These are phyloP conservation scores for Irpex sp. DNA, from an alignment of 1,284 basidiomycete genomes.

Conservation along the genomic window DNA sequence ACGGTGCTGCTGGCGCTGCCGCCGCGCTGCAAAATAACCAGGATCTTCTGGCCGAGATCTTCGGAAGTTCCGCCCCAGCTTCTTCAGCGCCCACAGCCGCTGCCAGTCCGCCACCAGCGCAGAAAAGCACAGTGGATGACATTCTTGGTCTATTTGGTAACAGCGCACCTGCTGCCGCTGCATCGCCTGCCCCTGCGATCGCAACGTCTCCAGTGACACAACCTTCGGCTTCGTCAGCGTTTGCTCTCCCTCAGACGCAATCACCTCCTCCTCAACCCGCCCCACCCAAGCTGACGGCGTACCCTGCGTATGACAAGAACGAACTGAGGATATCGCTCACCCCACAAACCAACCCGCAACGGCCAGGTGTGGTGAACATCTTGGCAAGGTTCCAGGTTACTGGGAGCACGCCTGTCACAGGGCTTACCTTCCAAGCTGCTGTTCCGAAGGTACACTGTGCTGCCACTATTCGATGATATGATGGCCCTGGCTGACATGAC, in stretches of 20 bases:
- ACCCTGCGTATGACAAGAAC: conserved; percentile 91
- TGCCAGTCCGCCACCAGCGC: conserved; percentile 40
- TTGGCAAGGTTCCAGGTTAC: conserved; percentile 82
- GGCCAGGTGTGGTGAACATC: conserved; percentile 88
- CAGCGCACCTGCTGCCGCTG: conserved; percentile 23
- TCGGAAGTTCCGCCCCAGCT: conserved; percentile 58
- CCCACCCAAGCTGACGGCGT: conserved; percentile 59
- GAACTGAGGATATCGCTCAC: conserved; percentile 88
- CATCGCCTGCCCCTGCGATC: conserved; percentile 18
- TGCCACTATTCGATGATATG: conserved; percentile 11
- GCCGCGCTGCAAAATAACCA: conserved; percentile 69
- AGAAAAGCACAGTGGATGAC: conserved; percentile 75
- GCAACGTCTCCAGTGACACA: conserved; percentile 20
- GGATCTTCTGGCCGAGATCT: conserved; percentile 92
- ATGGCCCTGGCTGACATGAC: conserved; percentile 2
- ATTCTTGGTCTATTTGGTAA: conserved; percentile 88
- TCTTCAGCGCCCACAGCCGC: conserved; percentile 32
- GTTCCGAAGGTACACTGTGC: conserved; percentile 81
- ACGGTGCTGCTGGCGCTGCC: conserved; percentile 28
- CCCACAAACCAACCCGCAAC: conserved; percentile 74
- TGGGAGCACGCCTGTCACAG: conserved; percentile 48
- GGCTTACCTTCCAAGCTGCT: conserved; percentile 94
- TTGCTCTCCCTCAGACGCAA: conserved; percentile 34
- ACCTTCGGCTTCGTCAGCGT: conserved; percentile 27
- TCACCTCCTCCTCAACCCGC: conserved; percentile 35